phyloP scores from a whole-genome alignment of 2,329 filamentous ascomycete species.

The Dendrostoma leiphaemia region DNA sequence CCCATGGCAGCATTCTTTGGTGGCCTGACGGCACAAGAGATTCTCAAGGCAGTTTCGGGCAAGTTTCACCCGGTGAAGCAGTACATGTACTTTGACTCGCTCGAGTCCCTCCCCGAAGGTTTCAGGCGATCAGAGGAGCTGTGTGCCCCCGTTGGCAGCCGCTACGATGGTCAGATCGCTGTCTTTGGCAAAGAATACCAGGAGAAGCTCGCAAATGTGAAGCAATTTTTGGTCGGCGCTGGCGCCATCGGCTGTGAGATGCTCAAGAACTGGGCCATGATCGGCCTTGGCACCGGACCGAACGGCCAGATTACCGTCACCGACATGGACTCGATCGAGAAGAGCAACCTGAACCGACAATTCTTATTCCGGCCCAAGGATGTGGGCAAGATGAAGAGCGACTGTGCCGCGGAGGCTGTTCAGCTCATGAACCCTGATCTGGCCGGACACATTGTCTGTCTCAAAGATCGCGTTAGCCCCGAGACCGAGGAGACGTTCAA shows the following conservation, averaged over 20 bases:
- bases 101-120: slow-evolving; percentile 86
- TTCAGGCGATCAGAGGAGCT: slow-evolving; percentile 76
- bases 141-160: slow-evolving; percentile 79
- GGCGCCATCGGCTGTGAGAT: slow-evolving; percentile 98
- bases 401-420: slow-evolving; percentile 85
- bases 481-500: slow-evolving; percentile 95
- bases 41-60: slow-evolving; percentile 93
- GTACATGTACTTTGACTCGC: slow-evolving; percentile 95
- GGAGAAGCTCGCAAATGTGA: slow-evolving; percentile 86
- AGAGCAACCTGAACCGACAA: slow-evolving; percentile 96
- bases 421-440: slow-evolving; percentile 95
- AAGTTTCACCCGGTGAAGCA: slow-evolving; percentile 97
- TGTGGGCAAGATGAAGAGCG: slow-evolving; percentile 95
- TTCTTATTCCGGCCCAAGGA: slow-evolving; percentile 94
- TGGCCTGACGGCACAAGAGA: slow-evolving; percentile 88
- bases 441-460: slow-evolving; percentile 75
- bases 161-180: slow-evolving; percentile 96
- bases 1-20: slow-evolving; percentile 96
- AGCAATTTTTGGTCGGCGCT: slow-evolving; percentile 91
- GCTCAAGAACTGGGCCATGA: slow-evolving; percentile 99
- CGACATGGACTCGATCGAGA: slow-evolving; percentile 98
- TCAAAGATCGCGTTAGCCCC: slow-evolving; percentile 85
- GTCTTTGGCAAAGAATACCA: slow-evolving; percentile 94
- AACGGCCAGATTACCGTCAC: slow-evolving; percentile 89
- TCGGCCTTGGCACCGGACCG: slow-evolving; percentile 85